Percentiles rank a stretch among this genome's conserved stretches.
Evolutionary conservation across 2,329 filamentous ascomycete species (phyloP).

Genomic region (Alternaria sp.): DNA sequence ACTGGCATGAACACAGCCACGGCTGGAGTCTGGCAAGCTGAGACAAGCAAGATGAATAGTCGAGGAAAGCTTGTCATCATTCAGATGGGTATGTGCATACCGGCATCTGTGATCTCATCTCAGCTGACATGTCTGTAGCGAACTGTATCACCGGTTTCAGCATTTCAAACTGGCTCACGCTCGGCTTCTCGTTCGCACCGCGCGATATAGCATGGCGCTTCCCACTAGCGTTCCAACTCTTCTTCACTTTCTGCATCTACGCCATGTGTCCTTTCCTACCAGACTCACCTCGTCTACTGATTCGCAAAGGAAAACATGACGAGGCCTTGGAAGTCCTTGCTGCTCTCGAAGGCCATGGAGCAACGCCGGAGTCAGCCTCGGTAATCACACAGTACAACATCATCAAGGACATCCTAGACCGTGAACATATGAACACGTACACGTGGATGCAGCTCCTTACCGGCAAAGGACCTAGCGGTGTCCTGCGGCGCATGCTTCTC

Average conservation of each 20-base stretch:
- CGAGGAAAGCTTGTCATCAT: conserved; percentile 58
- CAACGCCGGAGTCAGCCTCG: conserved; percentile 45
- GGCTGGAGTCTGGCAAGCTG: conserved; percentile 58
- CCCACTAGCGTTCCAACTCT: conserved; percentile 64
- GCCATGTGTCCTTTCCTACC: conserved; percentile 56
- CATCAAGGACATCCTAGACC: conserved; percentile 53
- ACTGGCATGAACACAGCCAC: conserved; percentile 61
- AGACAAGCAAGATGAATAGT: conserved; percentile 57
- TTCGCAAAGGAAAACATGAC: conserved; percentile 61
- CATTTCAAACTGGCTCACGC: conserved; percentile 55
- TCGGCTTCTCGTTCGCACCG: conserved; percentile 53
- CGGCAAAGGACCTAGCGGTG: conserved; percentile 52
- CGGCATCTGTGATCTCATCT: too few species aligned
- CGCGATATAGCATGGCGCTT: conserved; percentile 53
- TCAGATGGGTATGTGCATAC: conserved; percentile 46
- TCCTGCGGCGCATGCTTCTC: conserved; percentile 55
- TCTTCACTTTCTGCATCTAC: conserved; percentile 66
- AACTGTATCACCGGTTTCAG: conserved; percentile 55
- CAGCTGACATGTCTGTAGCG: conserved; percentile 30
- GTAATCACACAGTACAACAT: conserved; percentile 49
- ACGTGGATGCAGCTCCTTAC: conserved; percentile 57
- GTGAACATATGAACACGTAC: conserved; percentile 56
- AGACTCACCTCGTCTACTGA: conserved; percentile 58
- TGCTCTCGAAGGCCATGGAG: conserved; percentile 51
- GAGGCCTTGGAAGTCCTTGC: conserved; percentile 49